Base-by-base conservation (phyloP, 805 yeast species). In the Yamadazyma tumulicola region DNA sequence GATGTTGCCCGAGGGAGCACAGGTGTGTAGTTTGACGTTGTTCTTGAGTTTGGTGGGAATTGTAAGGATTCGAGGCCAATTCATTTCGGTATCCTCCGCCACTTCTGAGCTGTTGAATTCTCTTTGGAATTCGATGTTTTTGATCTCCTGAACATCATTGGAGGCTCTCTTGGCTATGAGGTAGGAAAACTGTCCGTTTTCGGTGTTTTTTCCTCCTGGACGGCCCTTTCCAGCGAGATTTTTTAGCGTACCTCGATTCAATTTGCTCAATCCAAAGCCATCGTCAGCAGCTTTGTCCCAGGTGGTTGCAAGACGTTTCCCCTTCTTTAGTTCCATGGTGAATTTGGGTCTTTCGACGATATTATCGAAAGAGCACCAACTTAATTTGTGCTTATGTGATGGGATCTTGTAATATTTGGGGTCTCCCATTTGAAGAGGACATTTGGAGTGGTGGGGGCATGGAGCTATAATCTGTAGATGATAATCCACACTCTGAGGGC, bases 401-500 rank as follows among this genome's bases (percentile, higher is more conserved):
- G 75, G 68, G 28, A 67, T 71, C 25, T 67, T 65, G 52, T 80
- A 85, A 49, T 72, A 77, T 22, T 74, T 75, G 2, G 94, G 85
- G 32, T 82, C 82, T 10, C 82, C 80, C 20, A 78, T 69, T 56
- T 89, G 97, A 35, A 91, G 61, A 0, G 97, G 97, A 51, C 97
- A 89, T 45, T 67, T 72, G 9, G 80, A 75, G 49, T 87, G 96
- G 54, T 93, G 97, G 1, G 91, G 60, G 52, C 97, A 93, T 3
- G 98, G 98, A 0, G 96, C 96, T 13, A 91, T 52, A 6, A 91
- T 69, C 26, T 74, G 72, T 32, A 88, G 50, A 44, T 81, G 80
- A 51, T 73, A 69, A 51, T 73, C 58, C 28, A 60, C 61, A 22
- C 57, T 49, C 22, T 54, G 58, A 4, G 45, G 12, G 11, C 44